A percentile compares a stretch with the other conserved stretches of the same genome.
These are phyloP conservation scores for Boletus subparvulus DNA, from an alignment of 768 basidiomycete genomes.

Conservation along the genomic window DNA sequence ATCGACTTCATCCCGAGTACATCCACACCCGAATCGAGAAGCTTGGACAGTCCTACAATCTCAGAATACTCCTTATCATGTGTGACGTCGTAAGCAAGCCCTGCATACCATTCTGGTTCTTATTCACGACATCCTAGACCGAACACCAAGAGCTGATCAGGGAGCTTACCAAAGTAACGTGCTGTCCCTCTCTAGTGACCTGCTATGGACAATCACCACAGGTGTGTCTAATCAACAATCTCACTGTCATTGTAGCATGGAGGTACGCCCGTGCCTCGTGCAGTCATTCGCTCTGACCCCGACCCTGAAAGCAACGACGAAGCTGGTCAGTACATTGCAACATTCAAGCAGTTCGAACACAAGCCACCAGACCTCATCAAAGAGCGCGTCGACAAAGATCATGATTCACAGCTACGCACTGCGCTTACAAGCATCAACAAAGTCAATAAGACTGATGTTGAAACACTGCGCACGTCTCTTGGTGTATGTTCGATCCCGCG, in stretches of 20 bases:
- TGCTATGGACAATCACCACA: constrained; percentile 25
- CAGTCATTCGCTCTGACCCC: constrained; percentile 1
- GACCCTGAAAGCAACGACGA: constrained; percentile 68
- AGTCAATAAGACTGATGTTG: constrained; percentile 97
- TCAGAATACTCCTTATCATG: constrained; percentile 83
- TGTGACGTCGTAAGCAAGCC: constrained; percentile 81
- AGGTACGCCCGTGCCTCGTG: constrained; percentile 49
- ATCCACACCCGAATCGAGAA: constrained; percentile 88
- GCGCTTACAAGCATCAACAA: constrained; percentile 87
- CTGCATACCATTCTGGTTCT: neutral
- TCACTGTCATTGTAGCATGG: constrained; percentile 92
- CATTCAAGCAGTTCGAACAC: constrained; percentile 92
- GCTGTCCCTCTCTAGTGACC: constrained; percentile 6
- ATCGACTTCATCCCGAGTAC: constrained; percentile 97
- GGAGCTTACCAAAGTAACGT: constrained; percentile 80
- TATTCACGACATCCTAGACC: constrained; percentile 45
- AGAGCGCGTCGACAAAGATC: constrained; percentile 90
- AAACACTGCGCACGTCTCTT: constrained; percentile 87
- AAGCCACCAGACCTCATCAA: constrained; percentile 93
- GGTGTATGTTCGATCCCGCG: constrained; percentile 59
- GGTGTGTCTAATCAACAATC: constrained; percentile 88
- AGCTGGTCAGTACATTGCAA: constrained; percentile 86
- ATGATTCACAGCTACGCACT: constrained; percentile 74
- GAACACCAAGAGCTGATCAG: constrained; percentile 91
- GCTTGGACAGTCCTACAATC: constrained; percentile 75